Percentiles rank a stretch among this genome's conserved stretches.
phyloP scores from a whole-genome alignment of 2,329 filamentous ascomycete species.

The Simplicillium sp. region DNA sequence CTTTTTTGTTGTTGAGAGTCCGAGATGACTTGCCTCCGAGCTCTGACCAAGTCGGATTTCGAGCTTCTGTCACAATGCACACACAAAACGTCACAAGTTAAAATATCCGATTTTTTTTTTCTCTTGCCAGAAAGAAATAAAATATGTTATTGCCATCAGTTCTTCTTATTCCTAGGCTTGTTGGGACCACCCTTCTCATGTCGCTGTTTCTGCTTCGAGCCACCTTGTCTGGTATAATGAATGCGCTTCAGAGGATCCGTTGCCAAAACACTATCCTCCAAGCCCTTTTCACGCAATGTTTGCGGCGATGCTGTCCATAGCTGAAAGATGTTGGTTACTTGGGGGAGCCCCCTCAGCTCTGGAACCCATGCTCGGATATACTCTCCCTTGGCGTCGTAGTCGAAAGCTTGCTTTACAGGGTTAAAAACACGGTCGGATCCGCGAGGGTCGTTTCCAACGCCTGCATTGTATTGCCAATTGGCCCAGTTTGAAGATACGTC shows the following conservation, averaged over 20 bases:
- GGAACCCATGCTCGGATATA: slow-evolving; percentile 68
- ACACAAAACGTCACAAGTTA: too few species aligned
- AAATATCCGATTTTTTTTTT: too few species aligned
- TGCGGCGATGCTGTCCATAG: slow-evolving; percentile 53
- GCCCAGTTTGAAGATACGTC: slow-evolving; percentile 71
- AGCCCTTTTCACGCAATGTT: slow-evolving; percentile 47
- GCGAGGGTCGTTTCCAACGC: slow-evolving; percentile 70
- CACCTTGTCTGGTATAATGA: too few species aligned
- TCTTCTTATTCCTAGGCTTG: too few species aligned
- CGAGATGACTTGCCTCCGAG: too few species aligned
- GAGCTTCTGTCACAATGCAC: too few species aligned
- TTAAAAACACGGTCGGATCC: slow-evolving; percentile 69
- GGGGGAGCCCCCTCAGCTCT: slow-evolving; percentile 48
- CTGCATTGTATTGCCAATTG: slow-evolving; percentile 75
- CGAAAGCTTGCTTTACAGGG: slow-evolving; percentile 69
- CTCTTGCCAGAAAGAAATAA: too few species aligned
- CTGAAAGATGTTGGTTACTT: slow-evolving; percentile 56
- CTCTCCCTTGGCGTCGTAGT: slow-evolving; percentile 61
- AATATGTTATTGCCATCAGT: too few species aligned
- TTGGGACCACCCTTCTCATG: too few species aligned
- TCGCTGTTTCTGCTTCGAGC: too few species aligned
- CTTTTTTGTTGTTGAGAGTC: too few species aligned
- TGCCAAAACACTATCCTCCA: slow-evolving; percentile 54
- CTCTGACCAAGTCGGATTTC: too few species aligned
- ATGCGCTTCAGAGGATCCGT: slow-evolving; percentile 57